These are phyloP conservation scores for Pythium monospermum DNA, from an alignment of 352 stramenopile species.

Conservation along the genomic window DNA sequence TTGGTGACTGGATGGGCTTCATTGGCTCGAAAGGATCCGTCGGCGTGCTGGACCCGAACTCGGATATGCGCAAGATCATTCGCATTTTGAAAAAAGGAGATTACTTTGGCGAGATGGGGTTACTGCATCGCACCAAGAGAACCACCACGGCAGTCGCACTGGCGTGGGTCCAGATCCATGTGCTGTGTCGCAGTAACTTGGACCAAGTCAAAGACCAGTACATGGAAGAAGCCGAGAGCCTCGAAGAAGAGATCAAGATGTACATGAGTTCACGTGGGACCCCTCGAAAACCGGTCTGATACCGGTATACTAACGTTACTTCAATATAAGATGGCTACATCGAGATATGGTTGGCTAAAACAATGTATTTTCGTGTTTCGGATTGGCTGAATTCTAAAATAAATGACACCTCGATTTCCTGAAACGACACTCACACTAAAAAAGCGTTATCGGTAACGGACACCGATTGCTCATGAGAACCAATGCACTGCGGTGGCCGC, in stretches of 20 bases:
- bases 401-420: neutral
- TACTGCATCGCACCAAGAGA: constrained; percentile 58
- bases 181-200: constrained; percentile 51
- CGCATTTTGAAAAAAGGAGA: constrained; percentile 63
- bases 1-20: constrained; percentile 79
- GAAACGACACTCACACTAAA: too few relatives aligned
- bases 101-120: constrained; percentile 74
- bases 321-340: too few relatives aligned
- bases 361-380: neutral
- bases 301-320: too few relatives aligned
- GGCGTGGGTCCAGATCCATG: constrained; percentile 73
- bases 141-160: constrained; percentile 62
- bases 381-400: neutral
- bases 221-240: constrained; percentile 40
- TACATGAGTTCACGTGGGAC: constrained; percentile 36
- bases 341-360: neutral
- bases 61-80: constrained; percentile 42
- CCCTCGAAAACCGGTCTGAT: too few relatives aligned
- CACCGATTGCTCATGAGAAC: too few relatives aligned
- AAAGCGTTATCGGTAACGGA: too few relatives aligned
- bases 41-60: constrained; percentile 51
- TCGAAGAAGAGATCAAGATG: constrained; percentile 67
- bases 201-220: constrained; percentile 65
- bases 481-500: too few relatives aligned
- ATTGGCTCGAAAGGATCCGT: constrained; percentile 64